A percentile compares a stretch with the other conserved stretches of the same genome.
These are phyloP conservation scores for Russula sp. DNA, from an alignment of 768 basidiomycete genomes.

Conservation along the genomic window DNA sequence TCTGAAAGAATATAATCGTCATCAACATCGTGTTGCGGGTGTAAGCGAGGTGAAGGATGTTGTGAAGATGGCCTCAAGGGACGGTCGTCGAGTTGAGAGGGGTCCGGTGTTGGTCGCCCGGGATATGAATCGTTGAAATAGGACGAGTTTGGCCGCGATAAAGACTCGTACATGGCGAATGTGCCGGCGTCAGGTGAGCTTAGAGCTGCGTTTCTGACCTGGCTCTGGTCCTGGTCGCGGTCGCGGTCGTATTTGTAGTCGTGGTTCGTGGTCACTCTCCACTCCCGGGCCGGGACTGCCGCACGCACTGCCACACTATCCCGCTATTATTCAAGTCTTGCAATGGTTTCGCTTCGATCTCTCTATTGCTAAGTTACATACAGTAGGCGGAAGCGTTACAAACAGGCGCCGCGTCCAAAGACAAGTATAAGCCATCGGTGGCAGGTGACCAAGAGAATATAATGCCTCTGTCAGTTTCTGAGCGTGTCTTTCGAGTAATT, in stretches of 20 bases:
- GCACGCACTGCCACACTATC: no score
- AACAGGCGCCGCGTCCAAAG: no score
- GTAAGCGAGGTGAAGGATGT: conserved; percentile 5
- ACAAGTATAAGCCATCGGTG: no score
- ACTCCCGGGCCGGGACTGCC: no score
- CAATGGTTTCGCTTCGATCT: no score
- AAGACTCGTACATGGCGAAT: conserved; percentile 10
- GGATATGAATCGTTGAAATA: conserved; percentile 11
- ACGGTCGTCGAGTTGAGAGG: neutral
- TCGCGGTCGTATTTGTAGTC: neutral
- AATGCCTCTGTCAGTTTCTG: no score
- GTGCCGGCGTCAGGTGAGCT: conserved; percentile 24
- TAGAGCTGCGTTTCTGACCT: conserved; percentile 23
- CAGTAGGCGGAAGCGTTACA: no score
- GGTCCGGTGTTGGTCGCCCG: neutral
- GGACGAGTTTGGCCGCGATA: conserved; percentile 13
- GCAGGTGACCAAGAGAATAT: no score
- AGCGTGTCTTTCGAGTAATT: no score
- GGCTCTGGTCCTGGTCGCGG: neutral
- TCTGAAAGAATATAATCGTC: conserved; percentile 2
- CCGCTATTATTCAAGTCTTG: no score
- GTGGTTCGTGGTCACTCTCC: no score
- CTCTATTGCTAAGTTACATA: no score
- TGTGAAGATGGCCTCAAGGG: conserved; percentile 6
- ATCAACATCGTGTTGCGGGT: conserved; percentile 10